These are phyloP conservation scores for Casuarina glauca DNA, from an alignment of 306 rosid genomes.

Conservation along the genomic window DNA sequence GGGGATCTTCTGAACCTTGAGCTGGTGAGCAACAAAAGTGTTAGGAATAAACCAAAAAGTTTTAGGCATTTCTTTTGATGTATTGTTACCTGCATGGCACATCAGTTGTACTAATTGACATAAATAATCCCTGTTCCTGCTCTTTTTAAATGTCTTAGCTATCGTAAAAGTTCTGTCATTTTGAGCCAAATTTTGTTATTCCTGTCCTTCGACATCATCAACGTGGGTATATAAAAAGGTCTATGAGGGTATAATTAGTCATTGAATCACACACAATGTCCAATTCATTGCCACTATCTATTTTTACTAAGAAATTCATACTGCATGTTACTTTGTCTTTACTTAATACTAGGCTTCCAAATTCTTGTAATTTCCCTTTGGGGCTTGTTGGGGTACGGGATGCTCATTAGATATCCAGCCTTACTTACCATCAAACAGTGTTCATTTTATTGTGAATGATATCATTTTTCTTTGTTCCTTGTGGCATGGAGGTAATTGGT, in stretches of 20 bases:
- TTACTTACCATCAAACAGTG: not conserved
- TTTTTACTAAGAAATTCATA: not conserved
- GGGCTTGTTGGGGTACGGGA: not conserved
- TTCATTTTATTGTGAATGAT: no score
- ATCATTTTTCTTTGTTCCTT: not conserved
- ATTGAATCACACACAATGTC: conserved; percentile 15
- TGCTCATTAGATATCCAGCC: not conserved
- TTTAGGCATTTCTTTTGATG: not conserved
- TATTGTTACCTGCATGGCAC: no score
- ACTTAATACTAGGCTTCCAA: not conserved
- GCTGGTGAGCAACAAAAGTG: not conserved
- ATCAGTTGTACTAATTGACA: not conserved
- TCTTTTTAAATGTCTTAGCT: not conserved
- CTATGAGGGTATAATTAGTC: conserved; percentile 14
- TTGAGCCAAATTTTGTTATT: not conserved
- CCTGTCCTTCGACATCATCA: not conserved
- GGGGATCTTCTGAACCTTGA: not conserved
- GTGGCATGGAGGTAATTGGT: not conserved
- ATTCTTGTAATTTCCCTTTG: not conserved
- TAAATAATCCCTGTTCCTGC: not conserved
- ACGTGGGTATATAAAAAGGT: not conserved
- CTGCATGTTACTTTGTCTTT: not conserved
- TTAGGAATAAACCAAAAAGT: not conserved
- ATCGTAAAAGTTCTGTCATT: not conserved
- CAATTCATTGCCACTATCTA: conserved; percentile 21